Percentiles rank a stretch among this genome's conserved stretches.
These are phyloP conservation scores for Umbilicaria muhlenbergii DNA, from an alignment of 495 filamentous ascomycete genomes.

Conservation along the genomic window DNA sequence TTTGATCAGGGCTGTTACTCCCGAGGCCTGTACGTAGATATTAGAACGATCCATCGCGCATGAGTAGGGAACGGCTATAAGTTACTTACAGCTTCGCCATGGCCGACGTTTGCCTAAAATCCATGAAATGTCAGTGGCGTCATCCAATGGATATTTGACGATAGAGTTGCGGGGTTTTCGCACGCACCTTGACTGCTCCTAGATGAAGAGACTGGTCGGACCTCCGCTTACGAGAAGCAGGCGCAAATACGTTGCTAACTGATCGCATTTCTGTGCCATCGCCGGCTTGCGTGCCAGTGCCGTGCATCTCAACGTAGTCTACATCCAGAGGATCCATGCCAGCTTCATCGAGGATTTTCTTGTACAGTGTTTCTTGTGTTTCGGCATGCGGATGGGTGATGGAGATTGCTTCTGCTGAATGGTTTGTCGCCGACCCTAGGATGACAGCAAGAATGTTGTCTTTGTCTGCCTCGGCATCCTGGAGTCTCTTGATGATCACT, in stretches of 20 bases:
- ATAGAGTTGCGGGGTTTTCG: too few species aligned
- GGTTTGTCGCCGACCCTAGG: constrained; percentile 56
- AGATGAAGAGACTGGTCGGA: constrained; percentile 60
- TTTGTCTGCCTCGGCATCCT: constrained; percentile 62
- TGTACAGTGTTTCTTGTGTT: constrained; percentile 56
- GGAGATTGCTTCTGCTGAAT: constrained; percentile 64
- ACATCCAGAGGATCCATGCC: constrained; percentile 58
- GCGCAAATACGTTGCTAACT: constrained; percentile 69
- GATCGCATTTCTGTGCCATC: constrained; percentile 69
- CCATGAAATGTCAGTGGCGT: too few species aligned
- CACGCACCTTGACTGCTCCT: constrained; percentile 52
- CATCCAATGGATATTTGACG: too few species aligned
- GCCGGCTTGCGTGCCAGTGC: constrained; percentile 75
- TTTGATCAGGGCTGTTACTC: constrained; percentile 71
- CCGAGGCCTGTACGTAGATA: constrained; percentile 28
- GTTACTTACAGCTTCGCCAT: constrained; percentile 57
- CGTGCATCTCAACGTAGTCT: constrained; percentile 79
- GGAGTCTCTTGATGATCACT: constrained; percentile 61
- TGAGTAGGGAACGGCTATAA: too few species aligned
- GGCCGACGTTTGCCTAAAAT: constrained; percentile 55
- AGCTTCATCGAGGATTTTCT: constrained; percentile 49
- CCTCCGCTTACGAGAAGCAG: constrained; percentile 44
- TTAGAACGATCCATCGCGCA: too few species aligned
- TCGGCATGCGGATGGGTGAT: constrained; percentile 69
- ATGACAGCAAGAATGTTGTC: constrained; percentile 64